Evolutionary conservation across 2,329 filamentous ascomycete genomes (phyloP).

Genomic region (Ophiocordyceps robertsii): DNA sequence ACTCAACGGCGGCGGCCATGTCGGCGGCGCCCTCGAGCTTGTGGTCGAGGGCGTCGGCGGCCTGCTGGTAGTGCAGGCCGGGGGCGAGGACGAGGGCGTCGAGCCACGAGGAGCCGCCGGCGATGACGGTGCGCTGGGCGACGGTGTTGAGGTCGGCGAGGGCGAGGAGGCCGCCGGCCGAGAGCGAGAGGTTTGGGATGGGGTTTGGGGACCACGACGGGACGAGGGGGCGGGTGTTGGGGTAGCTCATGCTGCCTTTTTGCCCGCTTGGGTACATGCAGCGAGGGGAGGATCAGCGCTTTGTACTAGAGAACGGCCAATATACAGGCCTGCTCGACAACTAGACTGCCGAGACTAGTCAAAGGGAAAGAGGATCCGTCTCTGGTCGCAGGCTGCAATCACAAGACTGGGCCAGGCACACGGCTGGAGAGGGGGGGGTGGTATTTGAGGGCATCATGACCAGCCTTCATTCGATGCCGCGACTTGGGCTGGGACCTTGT

Average conservation of each 20-base stretch:
- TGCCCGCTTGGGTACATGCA: too few relatives aligned
- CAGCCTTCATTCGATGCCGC: too few relatives aligned
- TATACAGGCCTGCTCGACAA: too few relatives aligned
- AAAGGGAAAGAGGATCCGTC: too few relatives aligned
- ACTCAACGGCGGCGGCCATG: background rate
- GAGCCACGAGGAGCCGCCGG: slow-evolving; percentile 40
- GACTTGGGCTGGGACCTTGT: too few relatives aligned
- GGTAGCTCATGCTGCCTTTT: background rate
- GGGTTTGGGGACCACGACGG: slow-evolving; percentile 30
- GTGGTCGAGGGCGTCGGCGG: slow-evolving; percentile 32
- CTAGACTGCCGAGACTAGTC: too few relatives aligned
- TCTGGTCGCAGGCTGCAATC: too few relatives aligned
- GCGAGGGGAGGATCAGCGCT: too few relatives aligned
- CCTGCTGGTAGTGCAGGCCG: slow-evolving; percentile 47
- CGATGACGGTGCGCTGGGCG: slow-evolving; percentile 40
- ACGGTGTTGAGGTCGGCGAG: slow-evolving; percentile 45
- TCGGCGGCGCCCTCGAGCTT: background rate
- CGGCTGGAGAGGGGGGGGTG: too few relatives aligned
- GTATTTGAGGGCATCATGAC: too few relatives aligned
- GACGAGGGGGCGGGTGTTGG: slow-evolving; percentile 13
- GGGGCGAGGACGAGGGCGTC: slow-evolving; percentile 45
- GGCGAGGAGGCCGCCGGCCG: slow-evolving; percentile 40
- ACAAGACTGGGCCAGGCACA: too few relatives aligned
- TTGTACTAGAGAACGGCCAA: too few relatives aligned
- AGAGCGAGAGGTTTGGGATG: slow-evolving; percentile 30